Evolutionary conservation across 768 basidiomycete genomes (phyloP).

Genomic region (Pisolithus marmoratus): DNA sequence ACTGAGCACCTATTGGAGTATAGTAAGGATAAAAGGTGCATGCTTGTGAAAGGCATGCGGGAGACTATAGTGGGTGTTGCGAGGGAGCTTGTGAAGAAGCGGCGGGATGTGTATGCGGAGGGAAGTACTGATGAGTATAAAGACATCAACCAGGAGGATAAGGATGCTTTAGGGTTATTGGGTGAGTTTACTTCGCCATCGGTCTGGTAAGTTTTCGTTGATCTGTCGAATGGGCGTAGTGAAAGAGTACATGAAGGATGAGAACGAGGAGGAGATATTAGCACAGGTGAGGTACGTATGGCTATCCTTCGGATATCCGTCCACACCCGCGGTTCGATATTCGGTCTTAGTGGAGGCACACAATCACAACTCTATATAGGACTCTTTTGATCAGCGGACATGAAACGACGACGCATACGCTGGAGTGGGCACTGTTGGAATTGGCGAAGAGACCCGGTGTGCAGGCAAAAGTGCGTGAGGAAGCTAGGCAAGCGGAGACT

Average conservation of each 20-base stretch:
- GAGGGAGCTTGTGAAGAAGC: constrained; percentile 34
- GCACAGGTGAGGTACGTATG: constrained; percentile 37
- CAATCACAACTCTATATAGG: constrained; percentile 10
- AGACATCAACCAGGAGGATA: constrained; percentile 26
- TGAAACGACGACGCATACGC: constrained; percentile 52
- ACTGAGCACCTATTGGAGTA: constrained; percentile 13
- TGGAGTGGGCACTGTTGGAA: constrained; percentile 24
- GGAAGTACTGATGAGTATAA: constrained; percentile 1
- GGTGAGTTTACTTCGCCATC: constrained; percentile 29
- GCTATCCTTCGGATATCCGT: too few relatives aligned
- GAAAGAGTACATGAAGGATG: constrained; percentile 39
- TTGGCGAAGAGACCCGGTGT: constrained; percentile 10
- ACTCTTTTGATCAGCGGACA: constrained; percentile 42
- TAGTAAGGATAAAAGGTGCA: constrained; percentile 13
- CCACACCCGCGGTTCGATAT: neutral
- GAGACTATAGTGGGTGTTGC: constrained; percentile 29
- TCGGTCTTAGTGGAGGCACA: neutral
- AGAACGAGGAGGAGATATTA: constrained; percentile 44
- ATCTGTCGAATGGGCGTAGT: neutral
- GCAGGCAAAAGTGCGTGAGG: constrained; percentile 11
- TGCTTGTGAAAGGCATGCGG: constrained; percentile 28
- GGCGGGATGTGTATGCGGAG: constrained; percentile 28
- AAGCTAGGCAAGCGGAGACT: constrained; percentile 5
- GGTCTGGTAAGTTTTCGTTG: neutral
- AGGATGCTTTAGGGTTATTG: constrained; percentile 49